Conservation (phyloP, 2,329 filamentous ascomycete genomes). For the Dothiorella sarmentorum region DNA sequence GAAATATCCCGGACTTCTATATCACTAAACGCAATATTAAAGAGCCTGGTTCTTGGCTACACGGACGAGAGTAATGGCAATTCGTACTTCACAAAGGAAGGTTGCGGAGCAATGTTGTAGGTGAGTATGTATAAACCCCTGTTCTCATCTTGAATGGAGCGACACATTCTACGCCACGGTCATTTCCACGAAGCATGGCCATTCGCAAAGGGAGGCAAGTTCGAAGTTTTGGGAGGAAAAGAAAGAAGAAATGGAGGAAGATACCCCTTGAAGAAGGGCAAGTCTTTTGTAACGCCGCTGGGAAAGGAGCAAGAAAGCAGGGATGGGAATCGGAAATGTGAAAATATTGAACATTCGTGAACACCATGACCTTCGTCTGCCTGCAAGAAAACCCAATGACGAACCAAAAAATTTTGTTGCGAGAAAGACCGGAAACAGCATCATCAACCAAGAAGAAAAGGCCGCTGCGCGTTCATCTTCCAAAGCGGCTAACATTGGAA, state of each 20-base stretch:
- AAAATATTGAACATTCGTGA: background rate
- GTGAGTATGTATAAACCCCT: too few species aligned
- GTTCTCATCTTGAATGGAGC: too few species aligned
- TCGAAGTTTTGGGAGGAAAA: background rate
- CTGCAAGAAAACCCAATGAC: background rate
- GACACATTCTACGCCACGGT: too few species aligned
- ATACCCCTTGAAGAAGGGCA: background rate
- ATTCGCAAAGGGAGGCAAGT: background rate
- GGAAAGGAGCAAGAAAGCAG: background rate
- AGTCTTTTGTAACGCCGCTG: background rate
- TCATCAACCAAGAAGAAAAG: background rate
- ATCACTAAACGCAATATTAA: too few species aligned
- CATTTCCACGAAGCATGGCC: too few species aligned
- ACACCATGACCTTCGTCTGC: slow-evolving; percentile 3
- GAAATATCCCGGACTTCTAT: too few species aligned
- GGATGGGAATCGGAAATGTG: background rate
- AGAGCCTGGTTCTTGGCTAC: too few species aligned
- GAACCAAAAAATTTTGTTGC: background rate
- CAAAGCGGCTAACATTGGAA: background rate
- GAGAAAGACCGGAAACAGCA: background rate
- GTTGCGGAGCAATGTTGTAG: too few species aligned
- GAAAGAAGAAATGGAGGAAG: background rate
- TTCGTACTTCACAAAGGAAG: too few species aligned
- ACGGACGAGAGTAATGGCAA: too few species aligned
- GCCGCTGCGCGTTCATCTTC: background rate